Evolutionary conservation across 2,329 filamentous ascomycete genomes (phyloP), one percentile per base, ranked within the genome.

Genomic region (Botryotinia convoluta): DNA sequence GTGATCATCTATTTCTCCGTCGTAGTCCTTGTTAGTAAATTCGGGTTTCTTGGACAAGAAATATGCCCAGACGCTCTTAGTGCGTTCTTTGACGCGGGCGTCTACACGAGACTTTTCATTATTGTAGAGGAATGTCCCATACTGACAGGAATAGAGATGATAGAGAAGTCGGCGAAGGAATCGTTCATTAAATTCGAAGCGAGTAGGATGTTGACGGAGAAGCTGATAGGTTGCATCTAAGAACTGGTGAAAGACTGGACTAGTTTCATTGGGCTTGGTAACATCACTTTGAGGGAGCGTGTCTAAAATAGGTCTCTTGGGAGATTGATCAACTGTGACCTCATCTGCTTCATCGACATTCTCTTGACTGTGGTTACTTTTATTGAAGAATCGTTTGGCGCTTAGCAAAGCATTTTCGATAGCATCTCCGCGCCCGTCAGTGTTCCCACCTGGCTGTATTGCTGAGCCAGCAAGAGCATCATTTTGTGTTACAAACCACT

Each of bases 241-340:
- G 82, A 98, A 99, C 80, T 99, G 96, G 79, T 99, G 96, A 82
- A 99, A 99, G 37, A 99, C 93, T 0, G 96, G 96, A 74, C 94
- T 97, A 48, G 97, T 92, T 84, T 98, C 96, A 77, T 93, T 96
- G n/a, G 91, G 90, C 74, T 90, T 90, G 0, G 94, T 98, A 16
- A 90, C 88, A 77, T 93, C 90, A 85, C 83, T 12, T 82, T 81
- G 45, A 80, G 79, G 78, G 10, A 80, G 81, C 57, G 83, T 85
- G 79, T 81, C 84, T 76, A 75, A 73, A 72, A 57, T 72, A 3
- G 71, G 54, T n/a, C 37, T 72, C 80, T 81, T 75, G 73, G 76
- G 63, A 76, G 80, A 73, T 35, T 83, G 75, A 72, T 81, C 74
- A 75, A 77, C 44, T 42, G 48, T 73, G 74, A 51, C 10, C 77